Conservation (phyloP, 768 basidiomycete species). For the Podaxis sp. region DNA sequence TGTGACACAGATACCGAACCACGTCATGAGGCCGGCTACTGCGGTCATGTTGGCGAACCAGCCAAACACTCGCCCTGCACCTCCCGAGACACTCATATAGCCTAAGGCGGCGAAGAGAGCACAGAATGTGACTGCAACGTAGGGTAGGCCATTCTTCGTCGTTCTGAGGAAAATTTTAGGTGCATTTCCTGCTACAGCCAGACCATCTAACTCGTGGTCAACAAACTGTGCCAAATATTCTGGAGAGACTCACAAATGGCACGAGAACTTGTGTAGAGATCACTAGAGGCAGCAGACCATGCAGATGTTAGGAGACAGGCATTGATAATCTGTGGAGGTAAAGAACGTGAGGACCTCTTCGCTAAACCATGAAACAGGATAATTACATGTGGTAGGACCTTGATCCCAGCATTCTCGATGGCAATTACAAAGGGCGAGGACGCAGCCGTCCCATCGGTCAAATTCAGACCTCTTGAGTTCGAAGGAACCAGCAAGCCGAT, state of each 20-base stretch:
- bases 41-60: constrained; percentile 83
- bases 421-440: constrained; percentile 92
- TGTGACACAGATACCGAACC: constrained; percentile 74
- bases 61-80: constrained; percentile 69
- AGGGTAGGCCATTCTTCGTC: constrained; percentile 71
- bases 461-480: constrained; percentile 48
- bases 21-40: constrained; percentile 66
- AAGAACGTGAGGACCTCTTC: background rate
- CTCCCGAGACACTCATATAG: constrained; percentile 70
- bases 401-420: constrained; percentile 82
- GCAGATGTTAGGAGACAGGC: constrained; percentile 83
- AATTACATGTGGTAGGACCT: constrained; percentile 70
- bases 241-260: constrained; percentile 60
- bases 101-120: constrained; percentile 66
- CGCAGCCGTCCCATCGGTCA: constrained; percentile 57
- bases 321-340: constrained; percentile 61
- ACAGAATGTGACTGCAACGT: constrained; percentile 64
- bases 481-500: constrained; percentile 85
- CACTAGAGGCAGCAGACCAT: constrained; percentile 88
- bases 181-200: constrained; percentile 77
- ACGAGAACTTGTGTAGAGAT: constrained; percentile 85
- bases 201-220: constrained; percentile 52
- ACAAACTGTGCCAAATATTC: background rate
- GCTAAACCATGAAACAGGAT: background rate
- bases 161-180: constrained; percentile 75